Conservation (phyloP, 441 rosid species). For the Isatis lusitanica region DNA sequence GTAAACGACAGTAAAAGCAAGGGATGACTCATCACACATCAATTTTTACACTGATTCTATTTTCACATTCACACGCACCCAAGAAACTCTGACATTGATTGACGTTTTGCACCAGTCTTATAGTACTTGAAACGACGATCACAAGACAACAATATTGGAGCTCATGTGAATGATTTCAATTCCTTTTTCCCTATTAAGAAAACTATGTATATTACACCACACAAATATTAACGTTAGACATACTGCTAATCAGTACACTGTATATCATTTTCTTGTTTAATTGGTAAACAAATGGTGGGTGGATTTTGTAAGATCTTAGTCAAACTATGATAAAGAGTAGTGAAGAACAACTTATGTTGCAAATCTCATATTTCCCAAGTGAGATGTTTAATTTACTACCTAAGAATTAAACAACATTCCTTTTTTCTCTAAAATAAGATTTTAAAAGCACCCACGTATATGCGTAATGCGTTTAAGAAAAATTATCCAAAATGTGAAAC, state of each 20-base stretch:
- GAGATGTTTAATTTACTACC: background rate
- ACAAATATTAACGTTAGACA: background rate
- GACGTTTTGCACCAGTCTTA: background rate
- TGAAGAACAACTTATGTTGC: background rate
- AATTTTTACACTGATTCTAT: conserved; percentile 7
- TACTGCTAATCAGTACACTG: background rate
- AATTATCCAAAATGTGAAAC: background rate
- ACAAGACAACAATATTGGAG: conserved; percentile 15
- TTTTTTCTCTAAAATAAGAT: background rate
- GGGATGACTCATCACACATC: conserved; percentile 16
- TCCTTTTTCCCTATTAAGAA: background rate
- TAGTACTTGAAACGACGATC: background rate
- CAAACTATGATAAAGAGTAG: background rate
- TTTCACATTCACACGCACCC: conserved; percentile 9
- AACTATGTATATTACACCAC: background rate
- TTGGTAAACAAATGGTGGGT: background rate
- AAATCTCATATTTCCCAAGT: background rate
- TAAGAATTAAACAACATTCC: background rate
- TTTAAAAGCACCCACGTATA: background rate
- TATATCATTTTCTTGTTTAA: background rate
- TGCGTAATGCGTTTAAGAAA: background rate
- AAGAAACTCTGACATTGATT: conserved; percentile 9
- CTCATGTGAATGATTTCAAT: background rate
- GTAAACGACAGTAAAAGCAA: conserved; percentile 33
- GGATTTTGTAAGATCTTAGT: background rate